Percentiles rank a stretch among this genome's conserved stretches.
Conservation (phyloP, 1,284 basidiomycete genomes). For the Golubevia pallescens region DNA sequence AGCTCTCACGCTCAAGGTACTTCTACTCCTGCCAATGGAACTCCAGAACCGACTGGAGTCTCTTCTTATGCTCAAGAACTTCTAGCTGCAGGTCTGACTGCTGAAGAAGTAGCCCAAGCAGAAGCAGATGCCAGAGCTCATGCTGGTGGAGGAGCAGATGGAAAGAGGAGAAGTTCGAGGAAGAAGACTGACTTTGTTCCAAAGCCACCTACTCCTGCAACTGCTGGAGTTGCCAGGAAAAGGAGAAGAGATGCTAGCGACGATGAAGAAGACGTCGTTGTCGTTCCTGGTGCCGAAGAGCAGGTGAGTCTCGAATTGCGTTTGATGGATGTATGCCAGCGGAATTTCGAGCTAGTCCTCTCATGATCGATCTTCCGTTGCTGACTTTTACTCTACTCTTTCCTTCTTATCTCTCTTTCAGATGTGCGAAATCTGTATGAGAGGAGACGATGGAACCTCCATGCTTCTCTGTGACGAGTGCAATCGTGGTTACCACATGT, state of each 20-base stretch:
- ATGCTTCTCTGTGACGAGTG: conserved; percentile 97
- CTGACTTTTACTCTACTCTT: too few relatives aligned
- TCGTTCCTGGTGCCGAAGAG: conserved; percentile 10
- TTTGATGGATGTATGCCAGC: neutral
- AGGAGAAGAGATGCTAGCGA: neutral
- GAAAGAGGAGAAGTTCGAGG: conserved; percentile 3
- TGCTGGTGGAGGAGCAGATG: neutral
- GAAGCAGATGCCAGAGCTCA: conserved; percentile 7
- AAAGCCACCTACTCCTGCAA: neutral
- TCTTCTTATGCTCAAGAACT: conserved; percentile 5
- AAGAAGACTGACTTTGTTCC: conserved; percentile 2
- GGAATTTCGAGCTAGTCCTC: too few relatives aligned
- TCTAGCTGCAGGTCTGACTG: conserved; percentile 3
- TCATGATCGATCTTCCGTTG: too few relatives aligned
- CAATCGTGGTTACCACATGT: conserved; percentile 95
- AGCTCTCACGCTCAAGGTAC: neutral
- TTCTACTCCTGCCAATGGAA: neutral
- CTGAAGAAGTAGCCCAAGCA: conserved; percentile 6
- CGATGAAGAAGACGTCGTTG: neutral
- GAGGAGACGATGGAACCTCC: conserved; percentile 82
- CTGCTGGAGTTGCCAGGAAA: conserved; percentile 4
- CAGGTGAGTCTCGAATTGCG: conserved; percentile 6
- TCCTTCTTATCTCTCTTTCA: conserved; percentile 7
- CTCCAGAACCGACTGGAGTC: neutral
- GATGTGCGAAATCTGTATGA: conserved; percentile 69